Evolutionary conservation across 2,329 filamentous ascomycete genomes (phyloP).

Genomic region (Didymella segeticola): DNA sequence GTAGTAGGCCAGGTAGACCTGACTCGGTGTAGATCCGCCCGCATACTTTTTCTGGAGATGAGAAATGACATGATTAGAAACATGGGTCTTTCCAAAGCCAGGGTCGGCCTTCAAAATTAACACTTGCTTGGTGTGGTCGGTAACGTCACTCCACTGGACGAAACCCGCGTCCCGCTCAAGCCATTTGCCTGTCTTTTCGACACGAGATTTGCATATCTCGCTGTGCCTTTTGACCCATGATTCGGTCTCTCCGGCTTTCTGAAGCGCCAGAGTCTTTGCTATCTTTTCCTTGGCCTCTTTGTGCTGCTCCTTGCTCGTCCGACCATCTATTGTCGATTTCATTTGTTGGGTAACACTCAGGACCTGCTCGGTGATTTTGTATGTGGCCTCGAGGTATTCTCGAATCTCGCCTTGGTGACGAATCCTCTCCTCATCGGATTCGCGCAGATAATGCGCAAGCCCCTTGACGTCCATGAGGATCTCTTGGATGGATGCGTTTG

Average conservation of each 20-base stretch:
- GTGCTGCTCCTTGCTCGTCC: slow-evolving; percentile 12
- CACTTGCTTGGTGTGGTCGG: neutral
- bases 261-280: neutral
- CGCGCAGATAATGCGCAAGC: neutral
- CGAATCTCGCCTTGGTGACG: neutral
- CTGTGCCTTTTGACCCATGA: slow-evolving; percentile 1
- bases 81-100: slow-evolving; percentile 1
- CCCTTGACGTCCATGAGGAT: slow-evolving; percentile 2
- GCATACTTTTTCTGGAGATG: neutral
- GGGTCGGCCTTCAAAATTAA: neutral
- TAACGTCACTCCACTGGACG: neutral
- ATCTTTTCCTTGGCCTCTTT: slow-evolving; percentile 13
- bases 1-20: slow-evolving; percentile 21
- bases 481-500: neutral
- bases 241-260: neutral
- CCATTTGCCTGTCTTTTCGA: slow-evolving; percentile 1
- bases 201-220: neutral
- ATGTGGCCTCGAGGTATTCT: neutral
- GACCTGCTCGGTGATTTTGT: slow-evolving; percentile 5
- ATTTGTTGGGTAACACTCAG: slow-evolving; percentile 11
- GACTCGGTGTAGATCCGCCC: neutral
- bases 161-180: neutral
- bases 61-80: neutral
- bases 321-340: slow-evolving; percentile 15
- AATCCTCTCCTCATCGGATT: neutral